These are phyloP conservation scores for Bocquillonia castaneifolia DNA, from an alignment of 441 rosid species.

Conservation along the genomic window DNA sequence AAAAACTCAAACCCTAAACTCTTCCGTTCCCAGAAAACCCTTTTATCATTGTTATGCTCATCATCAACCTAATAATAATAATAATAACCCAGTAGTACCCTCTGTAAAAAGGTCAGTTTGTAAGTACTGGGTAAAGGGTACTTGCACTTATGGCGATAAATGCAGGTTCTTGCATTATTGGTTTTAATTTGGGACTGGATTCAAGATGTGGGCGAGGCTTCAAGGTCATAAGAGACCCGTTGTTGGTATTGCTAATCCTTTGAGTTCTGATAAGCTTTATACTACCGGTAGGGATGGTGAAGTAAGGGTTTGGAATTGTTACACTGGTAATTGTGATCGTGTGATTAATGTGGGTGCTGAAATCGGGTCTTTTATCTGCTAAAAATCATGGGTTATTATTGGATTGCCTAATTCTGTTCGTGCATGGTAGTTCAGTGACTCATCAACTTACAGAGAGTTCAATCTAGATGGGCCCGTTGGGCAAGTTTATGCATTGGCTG, in stretches of 20 bases:
- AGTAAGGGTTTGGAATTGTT: constrained; percentile 62
- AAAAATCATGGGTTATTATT: no score
- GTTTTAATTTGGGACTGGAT: constrained; percentile 46
- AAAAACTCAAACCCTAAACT: no score
- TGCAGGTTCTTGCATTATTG: constrained; percentile 63
- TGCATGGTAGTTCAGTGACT: neutral
- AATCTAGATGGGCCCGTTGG: constrained; percentile 67
- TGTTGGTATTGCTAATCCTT: constrained; percentile 59
- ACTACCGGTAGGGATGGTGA: constrained; percentile 64
- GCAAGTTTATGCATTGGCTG: constrained; percentile 66
- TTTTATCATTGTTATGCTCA: neutral
- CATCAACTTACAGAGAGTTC: constrained; percentile 26
- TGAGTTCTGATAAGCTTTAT: constrained; percentile 59
- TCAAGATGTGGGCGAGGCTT: constrained; percentile 53
- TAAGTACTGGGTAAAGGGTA: constrained; percentile 64
- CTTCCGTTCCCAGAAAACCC: no score
- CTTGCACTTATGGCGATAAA: constrained; percentile 45
- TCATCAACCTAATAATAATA: no score
- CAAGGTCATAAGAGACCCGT: constrained; percentile 63
- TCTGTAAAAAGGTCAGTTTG: constrained; percentile 25
- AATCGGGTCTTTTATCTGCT: no score
- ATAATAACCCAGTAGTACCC: no score
- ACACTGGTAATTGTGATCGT: constrained; percentile 59
- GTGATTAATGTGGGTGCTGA: constrained; percentile 20
- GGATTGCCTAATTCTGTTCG: no score